Conservation (phyloP, 202 grass and related monocot species). For the Tripidium arundinaceum region DNA sequence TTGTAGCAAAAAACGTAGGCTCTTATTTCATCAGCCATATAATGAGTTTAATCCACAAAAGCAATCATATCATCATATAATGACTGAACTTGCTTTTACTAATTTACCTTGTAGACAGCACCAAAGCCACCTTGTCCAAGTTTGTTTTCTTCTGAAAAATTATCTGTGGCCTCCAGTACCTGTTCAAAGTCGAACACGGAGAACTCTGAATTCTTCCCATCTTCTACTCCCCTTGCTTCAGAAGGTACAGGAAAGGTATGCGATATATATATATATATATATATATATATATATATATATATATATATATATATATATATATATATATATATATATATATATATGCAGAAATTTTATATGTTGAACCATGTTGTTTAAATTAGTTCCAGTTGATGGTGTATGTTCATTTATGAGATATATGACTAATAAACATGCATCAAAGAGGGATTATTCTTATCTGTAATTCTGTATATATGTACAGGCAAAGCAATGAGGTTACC, state of each 20-base stretch:
- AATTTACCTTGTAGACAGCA: slow-evolving; percentile 46
- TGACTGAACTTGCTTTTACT: neutral
- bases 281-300: no score
- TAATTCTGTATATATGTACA: neutral
- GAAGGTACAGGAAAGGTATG: no score
- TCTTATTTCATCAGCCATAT: neutral
- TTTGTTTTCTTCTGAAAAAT: slow-evolving; percentile 50
- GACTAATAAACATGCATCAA: neutral
- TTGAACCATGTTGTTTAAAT: neutral
- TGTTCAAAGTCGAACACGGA: slow-evolving; percentile 24
- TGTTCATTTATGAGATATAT: neutral
- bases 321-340: no score
- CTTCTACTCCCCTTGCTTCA: no score
- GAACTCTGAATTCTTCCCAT: slow-evolving; percentile 29
- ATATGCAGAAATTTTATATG: neutral
- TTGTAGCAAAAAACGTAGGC: neutral
- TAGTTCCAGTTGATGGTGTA: neutral
- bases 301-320: no score
- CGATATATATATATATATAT: no score
- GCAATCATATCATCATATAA: neutral
- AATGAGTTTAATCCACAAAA: neutral
- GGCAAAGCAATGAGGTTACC: neutral
- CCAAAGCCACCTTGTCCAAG: slow-evolving; percentile 57
- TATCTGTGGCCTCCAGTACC: slow-evolving; percentile 27
- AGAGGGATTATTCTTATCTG: neutral